These are phyloP conservation scores for Obelidium mucronatum DNA, from an alignment of 192 early-diverging fungal species.

Conservation along the genomic window DNA sequence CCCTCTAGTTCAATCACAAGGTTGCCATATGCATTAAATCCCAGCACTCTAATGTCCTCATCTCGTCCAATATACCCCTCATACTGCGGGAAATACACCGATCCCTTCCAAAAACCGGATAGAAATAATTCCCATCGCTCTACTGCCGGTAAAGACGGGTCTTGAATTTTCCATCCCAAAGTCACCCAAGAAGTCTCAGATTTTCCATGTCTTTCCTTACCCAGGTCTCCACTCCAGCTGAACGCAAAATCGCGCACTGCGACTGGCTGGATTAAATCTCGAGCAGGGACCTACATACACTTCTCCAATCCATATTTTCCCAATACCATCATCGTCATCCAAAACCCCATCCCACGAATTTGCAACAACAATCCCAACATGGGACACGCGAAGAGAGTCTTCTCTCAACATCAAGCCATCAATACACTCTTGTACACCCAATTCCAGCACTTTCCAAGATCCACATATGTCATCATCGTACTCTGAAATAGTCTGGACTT, in stretches of 20 bases:
- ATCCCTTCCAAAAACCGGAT: neutral
- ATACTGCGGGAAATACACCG: too few species aligned
- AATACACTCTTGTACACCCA: neutral
- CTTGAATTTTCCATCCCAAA: neutral
- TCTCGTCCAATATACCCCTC: too few species aligned
- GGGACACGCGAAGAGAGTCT: too few species aligned
- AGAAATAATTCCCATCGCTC: neutral
- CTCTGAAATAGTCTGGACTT: neutral
- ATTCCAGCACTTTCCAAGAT: neutral
- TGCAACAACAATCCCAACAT: neutral
- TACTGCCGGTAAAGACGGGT: neutral
- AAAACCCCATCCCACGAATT: too few species aligned
- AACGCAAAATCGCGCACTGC: too few species aligned
- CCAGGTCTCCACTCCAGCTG: neutral
- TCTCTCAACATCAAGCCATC: too few species aligned
- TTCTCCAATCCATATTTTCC: neutral
- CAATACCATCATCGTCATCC: neutral
- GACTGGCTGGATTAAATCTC: too few species aligned
- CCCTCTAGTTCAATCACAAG: neutral
- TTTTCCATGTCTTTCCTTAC: neutral
- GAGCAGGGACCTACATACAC: neutral
- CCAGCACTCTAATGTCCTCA: too few species aligned
- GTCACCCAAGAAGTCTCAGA: neutral
- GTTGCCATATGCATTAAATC: too few species aligned
- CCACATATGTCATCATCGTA: neutral